Base-by-base conservation (phyloP, 2,329 filamentous ascomycete genomes). In the Zasmidium citrigriseum region DNA sequence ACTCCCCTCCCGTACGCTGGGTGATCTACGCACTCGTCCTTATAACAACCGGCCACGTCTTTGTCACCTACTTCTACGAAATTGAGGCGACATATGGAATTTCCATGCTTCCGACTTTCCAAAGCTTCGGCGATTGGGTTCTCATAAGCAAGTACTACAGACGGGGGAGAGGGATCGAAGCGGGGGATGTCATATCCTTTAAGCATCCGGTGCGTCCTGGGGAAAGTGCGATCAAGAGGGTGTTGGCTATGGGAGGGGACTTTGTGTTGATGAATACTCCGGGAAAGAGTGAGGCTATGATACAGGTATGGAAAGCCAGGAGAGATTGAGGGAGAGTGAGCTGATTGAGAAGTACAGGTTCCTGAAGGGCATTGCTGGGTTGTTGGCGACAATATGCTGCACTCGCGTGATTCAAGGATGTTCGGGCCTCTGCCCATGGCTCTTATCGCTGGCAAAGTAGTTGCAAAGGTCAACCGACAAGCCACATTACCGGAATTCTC, bases 281-380 rank as follows among this genome's bases (percentile, higher is more conserved):
- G 0, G 84, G 55, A 18, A 58, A 60, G 50, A 66, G 72, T 14
- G 61, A 67, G 18, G 66, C 59, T 51, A 87, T 90, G 84, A 82
- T 91, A 18, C 86, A 89, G 80, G 89, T 90, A 69, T 46, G 4
- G 18, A 7, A 29, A 29, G 14, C 4, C 34, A 16, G 4, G 5
- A 41, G 18, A n/a, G 34, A 41, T 41, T 41, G 34, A 4, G 16
- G 4, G 34, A 4, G 34, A 11, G 10, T 16, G 7, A n/a, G 16
- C 34, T 41, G 4, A 41, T 41, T 9, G 34, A n/a, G 4, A 4
- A n/a, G 4, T 50, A 23, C 69, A 96, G 90, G 86, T 99, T 16
- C 95, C 95, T 0, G 81, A 89, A 70, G 95, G 95, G 1, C 95
- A 99, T 79, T 96, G 92, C 69, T 98, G 91, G 86, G 79, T 97